Evolutionary conservation across 2,329 filamentous ascomycete genomes (phyloP).

Genomic region (Furcasterigmium furcatum): DNA sequence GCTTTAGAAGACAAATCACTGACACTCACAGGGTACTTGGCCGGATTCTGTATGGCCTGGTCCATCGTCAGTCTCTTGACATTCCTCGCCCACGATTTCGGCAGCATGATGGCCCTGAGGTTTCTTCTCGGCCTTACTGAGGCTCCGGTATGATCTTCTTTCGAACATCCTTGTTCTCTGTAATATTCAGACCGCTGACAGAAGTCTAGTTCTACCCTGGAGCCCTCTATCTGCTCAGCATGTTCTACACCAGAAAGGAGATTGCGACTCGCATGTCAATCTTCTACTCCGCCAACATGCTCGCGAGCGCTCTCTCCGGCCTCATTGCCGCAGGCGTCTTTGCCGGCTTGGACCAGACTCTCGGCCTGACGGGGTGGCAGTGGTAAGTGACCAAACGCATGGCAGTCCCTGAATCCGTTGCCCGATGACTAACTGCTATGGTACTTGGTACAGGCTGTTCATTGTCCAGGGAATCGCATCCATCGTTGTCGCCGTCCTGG

Average conservation of each 20-base stretch:
- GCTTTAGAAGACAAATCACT: too few relatives aligned
- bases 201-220: slow-evolving; percentile 15
- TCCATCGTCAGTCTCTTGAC: slow-evolving; percentile 36
- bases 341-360: slow-evolving; percentile 18
- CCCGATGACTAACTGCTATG: too few relatives aligned
- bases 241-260: slow-evolving; percentile 52
- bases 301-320: slow-evolving; percentile 33
- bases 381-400: too few relatives aligned
- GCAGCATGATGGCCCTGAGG: slow-evolving; percentile 28
- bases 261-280: slow-evolving; percentile 37
- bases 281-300: slow-evolving; percentile 36
- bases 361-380: slow-evolving; percentile 22
- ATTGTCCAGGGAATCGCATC: slow-evolving; percentile 21
- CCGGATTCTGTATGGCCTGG: slow-evolving; percentile 22
- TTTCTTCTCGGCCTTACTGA: slow-evolving; percentile 34
- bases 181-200: slow-evolving; percentile 11
- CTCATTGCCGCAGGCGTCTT: slow-evolving; percentile 40
- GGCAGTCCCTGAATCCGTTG: too few relatives aligned
- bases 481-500: slow-evolving; percentile 13
- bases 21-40: too few relatives aligned
- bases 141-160: slow-evolving; percentile 27
- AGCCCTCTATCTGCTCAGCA: slow-evolving; percentile 9
- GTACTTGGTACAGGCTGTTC: slow-evolving; percentile 17
- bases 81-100: slow-evolving; percentile 34
- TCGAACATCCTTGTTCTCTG: background rate